A percentile compares a stretch with the other conserved stretches of the same genome.
These are phyloP conservation scores for Chernovozyma aurita DNA, from an alignment of 1,139 yeast species.

Conservation along the genomic window DNA sequence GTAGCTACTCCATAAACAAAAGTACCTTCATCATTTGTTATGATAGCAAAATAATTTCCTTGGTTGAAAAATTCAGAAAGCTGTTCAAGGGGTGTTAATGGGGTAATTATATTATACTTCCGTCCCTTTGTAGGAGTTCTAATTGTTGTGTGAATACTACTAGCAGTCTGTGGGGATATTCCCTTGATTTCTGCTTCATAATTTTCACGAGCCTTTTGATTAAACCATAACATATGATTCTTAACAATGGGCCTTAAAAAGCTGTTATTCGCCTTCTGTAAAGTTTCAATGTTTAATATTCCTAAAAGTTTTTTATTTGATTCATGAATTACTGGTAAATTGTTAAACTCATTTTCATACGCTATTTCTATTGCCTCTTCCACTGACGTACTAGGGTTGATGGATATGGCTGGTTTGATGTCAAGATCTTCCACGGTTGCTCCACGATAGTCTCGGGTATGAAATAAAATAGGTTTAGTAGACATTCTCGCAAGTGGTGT, in stretches of 20 bases:
- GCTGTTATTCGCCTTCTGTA: slow-evolving; percentile 23
- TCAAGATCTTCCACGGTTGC: slow-evolving; percentile 63
- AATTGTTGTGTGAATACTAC: slow-evolving; percentile 27
- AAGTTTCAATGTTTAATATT: slow-evolving; percentile 49
- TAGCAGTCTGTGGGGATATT: slow-evolving; percentile 11
- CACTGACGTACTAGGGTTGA: slow-evolving; percentile 49
- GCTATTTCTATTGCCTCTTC: slow-evolving; percentile 46
- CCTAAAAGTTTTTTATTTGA: slow-evolving; percentile 49
- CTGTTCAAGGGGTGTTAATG: slow-evolving; percentile 53
- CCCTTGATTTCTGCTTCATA: slow-evolving; percentile 20
- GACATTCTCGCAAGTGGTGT: no score
- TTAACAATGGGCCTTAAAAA: slow-evolving; percentile 28
- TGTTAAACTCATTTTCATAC: slow-evolving; percentile 54
- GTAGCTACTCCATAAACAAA: slow-evolving; percentile 64
- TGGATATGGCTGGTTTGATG: slow-evolving; percentile 56
- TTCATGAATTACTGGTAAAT: slow-evolving; percentile 54
- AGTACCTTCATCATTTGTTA: slow-evolving; percentile 51
- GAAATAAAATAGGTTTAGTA: slow-evolving; percentile 19
- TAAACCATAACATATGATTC: slow-evolving; percentile 43
- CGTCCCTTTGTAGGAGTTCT: slow-evolving; percentile 29
- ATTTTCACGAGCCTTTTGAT: slow-evolving; percentile 30
- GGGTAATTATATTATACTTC: slow-evolving; percentile 45
- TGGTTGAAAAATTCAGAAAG: slow-evolving; percentile 48
- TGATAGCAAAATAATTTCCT: slow-evolving; percentile 54
- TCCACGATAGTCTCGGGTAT: slow-evolving; percentile 40